Conservation (phyloP, 805 yeast species). For the Kockiozyma suomiensis region DNA sequence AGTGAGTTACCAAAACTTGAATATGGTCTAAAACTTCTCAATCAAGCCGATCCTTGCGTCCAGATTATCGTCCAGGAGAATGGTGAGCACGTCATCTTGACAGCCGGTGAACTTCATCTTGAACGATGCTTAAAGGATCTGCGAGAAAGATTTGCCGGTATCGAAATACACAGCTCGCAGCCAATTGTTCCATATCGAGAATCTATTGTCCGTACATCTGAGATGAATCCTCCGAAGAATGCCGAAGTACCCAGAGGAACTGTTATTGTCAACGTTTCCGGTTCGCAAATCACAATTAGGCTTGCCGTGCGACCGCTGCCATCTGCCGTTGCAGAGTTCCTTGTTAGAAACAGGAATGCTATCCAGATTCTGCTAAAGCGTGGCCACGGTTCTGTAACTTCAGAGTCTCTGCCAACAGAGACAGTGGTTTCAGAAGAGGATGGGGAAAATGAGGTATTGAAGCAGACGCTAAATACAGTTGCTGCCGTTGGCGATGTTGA, state of each 20-base stretch:
- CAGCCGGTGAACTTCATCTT: slow-evolving; percentile 95
- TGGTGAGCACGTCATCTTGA: slow-evolving; percentile 91
- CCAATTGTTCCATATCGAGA: slow-evolving; percentile 96
- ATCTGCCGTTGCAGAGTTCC: slow-evolving; percentile 50
- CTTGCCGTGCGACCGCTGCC: slow-evolving; percentile 60
- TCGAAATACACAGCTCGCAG: slow-evolving; percentile 81
- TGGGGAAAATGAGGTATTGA: not conserved
- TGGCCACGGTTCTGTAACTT: slow-evolving; percentile 4
- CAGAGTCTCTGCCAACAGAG: not conserved
- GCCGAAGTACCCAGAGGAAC: slow-evolving; percentile 55
- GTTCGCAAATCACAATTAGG: slow-evolving; percentile 54
- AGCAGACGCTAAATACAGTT: slow-evolving; percentile 10
- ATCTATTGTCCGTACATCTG: slow-evolving; percentile 60
- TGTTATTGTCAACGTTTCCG: slow-evolving; percentile 42
- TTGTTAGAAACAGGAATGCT: slow-evolving; percentile 41
- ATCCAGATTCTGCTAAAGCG: slow-evolving; percentile 19
- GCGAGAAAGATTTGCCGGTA: slow-evolving; percentile 86
- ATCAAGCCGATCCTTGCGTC: slow-evolving; percentile 93
- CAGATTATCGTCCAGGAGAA: slow-evolving; percentile 81
- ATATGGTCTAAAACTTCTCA: slow-evolving; percentile 72
- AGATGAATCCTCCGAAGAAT: slow-evolving; percentile 55
- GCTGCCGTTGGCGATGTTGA: slow-evolving; percentile 36
- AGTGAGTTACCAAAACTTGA: slow-evolving; percentile 74
- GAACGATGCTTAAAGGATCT: slow-evolving; percentile 93
- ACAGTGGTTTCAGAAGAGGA: not conserved